A percentile compares a stretch with the other conserved stretches of the same genome.
Conservation (phyloP, 768 basidiomycete species). For the Leccinellum luteum region DNA sequence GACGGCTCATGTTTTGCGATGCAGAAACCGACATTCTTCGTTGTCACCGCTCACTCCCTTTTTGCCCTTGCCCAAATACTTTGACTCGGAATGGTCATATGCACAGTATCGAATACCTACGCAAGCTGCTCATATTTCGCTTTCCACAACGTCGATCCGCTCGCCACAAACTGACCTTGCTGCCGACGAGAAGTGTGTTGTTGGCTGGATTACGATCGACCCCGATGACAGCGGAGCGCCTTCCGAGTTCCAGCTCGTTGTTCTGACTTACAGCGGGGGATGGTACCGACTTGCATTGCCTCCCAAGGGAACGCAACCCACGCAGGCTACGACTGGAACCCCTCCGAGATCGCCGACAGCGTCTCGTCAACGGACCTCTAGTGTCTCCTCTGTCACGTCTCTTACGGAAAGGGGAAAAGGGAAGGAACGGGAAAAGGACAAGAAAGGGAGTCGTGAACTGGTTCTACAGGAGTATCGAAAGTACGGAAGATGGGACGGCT, state of each 20-base stretch:
- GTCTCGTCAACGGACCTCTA: slow-evolving; percentile 50
- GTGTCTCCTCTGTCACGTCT: slow-evolving; percentile 49
- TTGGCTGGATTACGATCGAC: slow-evolving; percentile 74
- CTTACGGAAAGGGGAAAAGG: slow-evolving; percentile 53
- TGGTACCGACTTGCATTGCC: slow-evolving; percentile 86
- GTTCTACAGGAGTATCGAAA: slow-evolving; percentile 72
- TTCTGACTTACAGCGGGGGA: slow-evolving; percentile 84
- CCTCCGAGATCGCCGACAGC: slow-evolving; percentile 42
- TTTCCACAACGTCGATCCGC: slow-evolving; percentile 61
- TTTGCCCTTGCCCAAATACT: slow-evolving; percentile 84
- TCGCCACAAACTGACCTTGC: slow-evolving; percentile 57
- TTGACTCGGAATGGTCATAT: slow-evolving; percentile 96
- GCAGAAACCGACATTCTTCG: slow-evolving; percentile 81
- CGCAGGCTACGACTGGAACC: slow-evolving; percentile 32
- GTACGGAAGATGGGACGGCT: slow-evolving; percentile 89
- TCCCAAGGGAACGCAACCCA: slow-evolving; percentile 20
- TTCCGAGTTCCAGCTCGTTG: slow-evolving; percentile 72
- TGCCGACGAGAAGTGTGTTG: slow-evolving; percentile 83
- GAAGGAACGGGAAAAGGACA: slow-evolving; percentile 52
- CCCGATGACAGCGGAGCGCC: slow-evolving; percentile 33
- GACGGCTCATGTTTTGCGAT: slow-evolving; percentile 5
- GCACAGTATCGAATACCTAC: slow-evolving; percentile 88
- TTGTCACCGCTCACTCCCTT: slow-evolving; percentile 79
- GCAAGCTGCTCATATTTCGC: slow-evolving; percentile 77
- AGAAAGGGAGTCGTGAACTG: slow-evolving; percentile 63